Evolutionary conservation across 805 yeast genomes (phyloP).

Genomic region (Wickerhamomyces kurtzmanii): DNA sequence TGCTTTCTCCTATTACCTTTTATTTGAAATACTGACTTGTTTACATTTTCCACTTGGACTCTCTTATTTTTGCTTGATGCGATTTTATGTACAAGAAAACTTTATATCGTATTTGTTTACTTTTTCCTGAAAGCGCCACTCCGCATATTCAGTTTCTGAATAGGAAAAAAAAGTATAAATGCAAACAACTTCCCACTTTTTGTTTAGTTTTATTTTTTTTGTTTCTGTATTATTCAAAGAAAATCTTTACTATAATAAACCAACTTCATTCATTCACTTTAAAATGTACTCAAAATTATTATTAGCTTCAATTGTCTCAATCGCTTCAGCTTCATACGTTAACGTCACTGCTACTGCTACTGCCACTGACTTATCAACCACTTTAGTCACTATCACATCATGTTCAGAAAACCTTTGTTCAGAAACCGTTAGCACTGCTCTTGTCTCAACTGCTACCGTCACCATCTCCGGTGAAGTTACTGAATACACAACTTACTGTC

Average conservation of each 20-base stretch:
- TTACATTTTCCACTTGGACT: no score
- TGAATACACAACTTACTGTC: slow-evolving; percentile 14
- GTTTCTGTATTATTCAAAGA: slow-evolving; percentile 1
- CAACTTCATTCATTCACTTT: slow-evolving; percentile 20
- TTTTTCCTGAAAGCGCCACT: no score
- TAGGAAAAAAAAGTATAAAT: slow-evolving; percentile 11
- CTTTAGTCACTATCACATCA: slow-evolving; percentile 19
- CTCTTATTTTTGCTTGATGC: no score
- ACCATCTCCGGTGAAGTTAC: slow-evolving; percentile 16
- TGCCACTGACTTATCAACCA: slow-evolving; percentile 12
- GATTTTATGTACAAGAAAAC: no score
- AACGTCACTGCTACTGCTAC: slow-evolving; percentile 15
- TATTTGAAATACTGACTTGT: no score
- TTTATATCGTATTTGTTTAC: no score
- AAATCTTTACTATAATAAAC: slow-evolving; percentile 15
- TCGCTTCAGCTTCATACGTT: slow-evolving; percentile 16
- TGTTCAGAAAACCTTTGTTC: slow-evolving; percentile 10
- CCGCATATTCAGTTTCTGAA: no score
- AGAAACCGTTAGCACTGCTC: slow-evolving; percentile 15
- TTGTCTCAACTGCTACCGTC: slow-evolving; percentile 18
- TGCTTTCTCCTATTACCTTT: no score
- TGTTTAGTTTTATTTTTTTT: background rate
- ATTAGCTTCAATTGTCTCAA: slow-evolving; percentile 18
- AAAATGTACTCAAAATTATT: slow-evolving; percentile 16
- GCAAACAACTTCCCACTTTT: slow-evolving; percentile 2